Evolutionary conservation across 73 alveolate species (phyloP), one percentile per base, ranked within the genome.

Genomic region (Vitrella brassicaformis): DNA sequence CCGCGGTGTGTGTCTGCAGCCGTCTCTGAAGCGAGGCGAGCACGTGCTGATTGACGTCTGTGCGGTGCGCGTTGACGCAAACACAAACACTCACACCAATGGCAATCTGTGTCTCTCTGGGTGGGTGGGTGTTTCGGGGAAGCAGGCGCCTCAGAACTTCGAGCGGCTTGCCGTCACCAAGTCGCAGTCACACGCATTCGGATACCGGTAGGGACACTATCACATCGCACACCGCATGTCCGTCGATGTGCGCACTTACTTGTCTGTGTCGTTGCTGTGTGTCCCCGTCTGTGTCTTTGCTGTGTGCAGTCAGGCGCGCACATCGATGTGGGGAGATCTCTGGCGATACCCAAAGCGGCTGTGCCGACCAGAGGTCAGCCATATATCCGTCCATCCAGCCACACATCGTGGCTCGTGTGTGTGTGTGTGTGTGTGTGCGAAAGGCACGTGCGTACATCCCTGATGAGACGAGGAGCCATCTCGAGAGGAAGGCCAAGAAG

Each of bases 311-410:
- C n/a, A 30, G 74, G 47, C 81, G 31, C n/a, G n/a, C n/a, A n/a
- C n/a, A n/a, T n/a, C n/a, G n/a, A 75, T 67, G 82, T 75, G 82
- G 82, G 82, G 82, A 0, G 82, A 75, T 71, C 75, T 75, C 30
- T 75, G 82, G 82, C 74, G 82, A 28, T 75, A 67, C 71, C 82
- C 82, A 1, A 75, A 75, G 66, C 82, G 82, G 26, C 27, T 75
- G 22, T 64, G 76, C 7, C 47, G 82, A n/a, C 82, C 82, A 10
- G 82, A 75, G 69, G 74, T 47, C n/a, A n/a, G n/a, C n/a, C n/a
- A n/a, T n/a, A n/a, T n/a, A n/a, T n/a, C n/a, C n/a, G n/a, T n/a
- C n/a, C n/a, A n/a, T n/a, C n/a, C n/a, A n/a, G n/a, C n/a, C n/a
- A n/a, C n/a, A n/a, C n/a, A n/a, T n/a, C n/a, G n/a, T n/a, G n/a